Base-by-base conservation (phyloP, 2,329 filamentous ascomycete species). In the Fusarium domesticum region DNA sequence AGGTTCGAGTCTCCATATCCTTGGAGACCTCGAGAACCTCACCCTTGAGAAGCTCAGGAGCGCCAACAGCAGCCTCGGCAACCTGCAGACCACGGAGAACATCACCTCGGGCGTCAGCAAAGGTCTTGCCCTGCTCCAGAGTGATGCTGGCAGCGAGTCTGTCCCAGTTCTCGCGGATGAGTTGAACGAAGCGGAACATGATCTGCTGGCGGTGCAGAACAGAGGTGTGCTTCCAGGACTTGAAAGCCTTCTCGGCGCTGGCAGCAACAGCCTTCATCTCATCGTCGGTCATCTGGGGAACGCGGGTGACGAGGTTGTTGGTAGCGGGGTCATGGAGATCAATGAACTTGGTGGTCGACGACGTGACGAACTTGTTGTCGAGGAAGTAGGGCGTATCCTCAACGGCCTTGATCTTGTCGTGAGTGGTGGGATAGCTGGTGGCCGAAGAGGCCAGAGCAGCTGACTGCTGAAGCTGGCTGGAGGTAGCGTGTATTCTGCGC, bases 1-100 rank as follows among this genome's bases (percentile, higher is more conserved):
- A 93, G 47, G 81, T 86, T 63, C 87, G 75, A 20, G 88, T 93
- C 75, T 93, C 88, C 88, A 93, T 93, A 61, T 93, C 88, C 76
- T 89, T 91, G 42, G 87, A 81, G 11, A 93, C 88, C 73, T 93
- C 88, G 25, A 93, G 76, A 35, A 93, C 76, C 71, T 93, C 87
- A 31, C 88, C 88, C 66, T 87, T 89, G 67, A 93, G 76, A 65
- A 91, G 80, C 58, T 89, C 88, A 1, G 88, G 87, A 42, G 89
- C 89, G 37, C 78, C 85, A 62, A 87, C 88, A 17, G 88, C 85
- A 6, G 85, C 87, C 74, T 93, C 88, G 3, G 89, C 89, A 18
- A 93, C 88, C 74, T 93, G 88, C 47, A 93, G 75, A 36, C 88
- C 88, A 57, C 88, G 78, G 39, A 92, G 77, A 17, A 93, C 88